Evolutionary conservation across 805 yeast genomes (phyloP).

Genomic region (Danielia oregonensis): DNA sequence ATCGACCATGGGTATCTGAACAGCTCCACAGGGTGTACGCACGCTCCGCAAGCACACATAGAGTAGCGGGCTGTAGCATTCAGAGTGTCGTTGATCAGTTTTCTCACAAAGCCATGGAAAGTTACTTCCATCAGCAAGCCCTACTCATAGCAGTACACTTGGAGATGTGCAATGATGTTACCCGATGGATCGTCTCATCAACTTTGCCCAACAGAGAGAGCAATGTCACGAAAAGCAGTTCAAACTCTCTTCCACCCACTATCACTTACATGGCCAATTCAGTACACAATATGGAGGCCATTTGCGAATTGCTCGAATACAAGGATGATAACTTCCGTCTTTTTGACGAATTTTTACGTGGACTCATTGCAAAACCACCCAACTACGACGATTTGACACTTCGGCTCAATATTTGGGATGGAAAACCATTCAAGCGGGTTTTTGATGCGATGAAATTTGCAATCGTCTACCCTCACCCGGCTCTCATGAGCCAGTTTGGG

Average conservation of each 20-base stretch:
- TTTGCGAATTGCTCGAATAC: slow-evolving; percentile 11
- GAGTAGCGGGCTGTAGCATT: not conserved
- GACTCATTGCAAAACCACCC: not conserved
- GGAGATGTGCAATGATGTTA: slow-evolving; percentile 19
- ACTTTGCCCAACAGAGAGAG: slow-evolving; percentile 16
- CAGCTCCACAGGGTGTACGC: slow-evolving; percentile 21
- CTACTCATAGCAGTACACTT: slow-evolving; percentile 28
- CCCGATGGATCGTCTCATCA: slow-evolving; percentile 25
- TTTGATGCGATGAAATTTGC: slow-evolving; percentile 28
- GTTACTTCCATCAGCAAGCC: slow-evolving; percentile 26
- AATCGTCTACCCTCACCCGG: slow-evolving; percentile 31
- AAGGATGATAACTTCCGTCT: slow-evolving; percentile 6
- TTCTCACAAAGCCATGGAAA: not conserved
- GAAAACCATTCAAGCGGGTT: slow-evolving; percentile 18
- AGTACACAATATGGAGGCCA: slow-evolving; percentile 8
- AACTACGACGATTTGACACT: slow-evolving; percentile 23
- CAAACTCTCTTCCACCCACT: slow-evolving; percentile 24
- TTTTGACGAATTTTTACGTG: slow-evolving; percentile 3
- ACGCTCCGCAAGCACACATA: slow-evolving; percentile 16
- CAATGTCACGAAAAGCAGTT: slow-evolving; percentile 15
- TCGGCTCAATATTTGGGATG: slow-evolving; percentile 31
- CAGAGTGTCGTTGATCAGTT: not conserved
- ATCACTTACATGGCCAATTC: slow-evolving; percentile 26
- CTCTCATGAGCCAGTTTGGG: slow-evolving; percentile 2
- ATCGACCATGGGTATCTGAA: slow-evolving; percentile 9